Percentiles rank a stretch among this genome's conserved stretches.
phyloP scores from a whole-genome alignment of 2,329 filamentous ascomycete genomes.

The Penicillium italicum region DNA sequence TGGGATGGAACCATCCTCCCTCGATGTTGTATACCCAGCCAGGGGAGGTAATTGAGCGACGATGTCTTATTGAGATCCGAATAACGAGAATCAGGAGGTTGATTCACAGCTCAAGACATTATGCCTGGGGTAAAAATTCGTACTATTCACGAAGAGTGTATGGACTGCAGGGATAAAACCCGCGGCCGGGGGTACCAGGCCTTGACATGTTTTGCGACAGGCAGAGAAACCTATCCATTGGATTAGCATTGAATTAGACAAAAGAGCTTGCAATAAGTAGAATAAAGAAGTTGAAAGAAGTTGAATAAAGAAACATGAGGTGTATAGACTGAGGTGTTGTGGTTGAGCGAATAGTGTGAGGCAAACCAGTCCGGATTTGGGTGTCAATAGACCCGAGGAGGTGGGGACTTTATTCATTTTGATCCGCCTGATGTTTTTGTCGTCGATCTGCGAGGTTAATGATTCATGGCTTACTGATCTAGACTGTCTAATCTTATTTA shows the following conservation, averaged over 20 bases:
- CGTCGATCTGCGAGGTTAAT: background rate
- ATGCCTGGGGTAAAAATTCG: background rate
- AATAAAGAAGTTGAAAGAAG: background rate
- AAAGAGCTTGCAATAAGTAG: background rate
- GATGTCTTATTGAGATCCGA: constrained; percentile 4
- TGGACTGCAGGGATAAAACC: constrained; percentile 9
- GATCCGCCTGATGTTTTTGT: background rate
- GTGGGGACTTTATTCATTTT: constrained; percentile 5
- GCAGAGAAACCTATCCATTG: constrained; percentile 6
- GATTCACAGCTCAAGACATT: constrained; percentile 5
- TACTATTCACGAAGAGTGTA: constrained; percentile 4
- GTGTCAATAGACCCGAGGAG: constrained; percentile 23
- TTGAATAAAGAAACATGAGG: constrained; percentile 1
- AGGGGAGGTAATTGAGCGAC: background rate
- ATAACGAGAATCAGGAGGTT: constrained; percentile 8
- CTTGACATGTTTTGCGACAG: constrained; percentile 1
- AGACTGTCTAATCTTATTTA: background rate
- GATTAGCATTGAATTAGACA: background rate
- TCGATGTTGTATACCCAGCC: background rate
- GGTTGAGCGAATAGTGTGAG: constrained; percentile 5
- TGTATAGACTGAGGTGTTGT: background rate
- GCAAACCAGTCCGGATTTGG: constrained; percentile 17
- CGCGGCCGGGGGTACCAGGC: background rate
- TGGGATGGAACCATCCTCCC: background rate
- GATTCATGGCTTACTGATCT: background rate